Conservation (phyloP, 2,329 filamentous ascomycete species). For the Alternaria ethzedia region DNA sequence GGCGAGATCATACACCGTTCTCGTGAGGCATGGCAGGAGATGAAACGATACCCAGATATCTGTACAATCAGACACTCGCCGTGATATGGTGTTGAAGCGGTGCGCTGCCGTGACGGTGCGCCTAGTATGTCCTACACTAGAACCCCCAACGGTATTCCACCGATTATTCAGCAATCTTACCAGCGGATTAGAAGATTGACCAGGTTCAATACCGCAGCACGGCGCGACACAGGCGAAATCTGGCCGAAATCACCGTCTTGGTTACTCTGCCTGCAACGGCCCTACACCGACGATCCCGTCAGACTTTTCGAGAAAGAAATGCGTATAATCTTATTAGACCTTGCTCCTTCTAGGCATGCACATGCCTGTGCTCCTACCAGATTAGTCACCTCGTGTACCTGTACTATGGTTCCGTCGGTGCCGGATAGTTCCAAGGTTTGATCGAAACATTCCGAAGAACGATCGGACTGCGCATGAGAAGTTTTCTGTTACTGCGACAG, state of each 20-base stretch:
- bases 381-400: neutral
- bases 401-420: neutral
- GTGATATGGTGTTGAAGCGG: neutral
- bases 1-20: neutral
- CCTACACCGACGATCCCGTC: neutral
- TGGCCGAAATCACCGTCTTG: neutral
- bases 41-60: neutral
- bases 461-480: neutral
- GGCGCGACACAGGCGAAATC: neutral
- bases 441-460: neutral
- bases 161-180: neutral
- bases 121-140: neutral
- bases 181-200: neutral
- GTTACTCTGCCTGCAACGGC: neutral
- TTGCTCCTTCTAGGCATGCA: neutral
- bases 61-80: neutral
- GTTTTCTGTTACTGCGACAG: neutral
- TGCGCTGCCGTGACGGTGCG: neutral
- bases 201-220: neutral
- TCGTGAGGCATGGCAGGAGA: neutral
- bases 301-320: neutral
- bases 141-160: neutral
- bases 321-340: neutral
- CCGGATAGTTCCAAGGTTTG: neutral
- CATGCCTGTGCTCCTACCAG: neutral